Base-by-base conservation (phyloP, 495 filamentous ascomycete genomes). In the Podospora sp. region DNA sequence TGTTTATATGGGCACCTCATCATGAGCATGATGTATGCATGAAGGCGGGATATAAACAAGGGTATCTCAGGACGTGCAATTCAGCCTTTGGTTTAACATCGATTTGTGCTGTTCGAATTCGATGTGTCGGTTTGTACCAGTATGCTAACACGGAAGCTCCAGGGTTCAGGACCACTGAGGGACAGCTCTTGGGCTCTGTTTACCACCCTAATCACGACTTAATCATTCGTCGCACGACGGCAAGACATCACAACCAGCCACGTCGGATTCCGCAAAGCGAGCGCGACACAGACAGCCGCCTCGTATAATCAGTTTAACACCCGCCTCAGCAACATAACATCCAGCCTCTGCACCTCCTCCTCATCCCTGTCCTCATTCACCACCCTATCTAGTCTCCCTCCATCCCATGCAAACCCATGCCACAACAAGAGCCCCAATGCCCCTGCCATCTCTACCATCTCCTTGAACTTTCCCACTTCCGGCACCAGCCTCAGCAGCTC, bases 321-420 rank as follows among this genome's bases (percentile, higher is more conserved):
- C 35, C 2, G 12, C 57, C 26, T 8, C 2, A 51, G 46, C 55
- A 57, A 50, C 40, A 67, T 60, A 18, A 58, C 49, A 29, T 64
- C 66, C 24, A 64, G 25, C 55, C 52, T 26, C 66, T 53, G 60
- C 16, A 68, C 25, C 18, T 68, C 66, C 24, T 60, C 52, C 20
- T 56, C 53, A 46, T 68, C 60, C n/a, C 35, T 35, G 0, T 40
- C 60, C n/a, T 56, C 66, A 8, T 60, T 26, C 25, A 46, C 40
- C 40, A 46, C 40, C 11, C 40, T 12, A 46, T 68, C 61, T 29
- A 68, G 27, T 33, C 16, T n/a, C 22, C 85, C 85, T 26, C 85
- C 80, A 71, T 88, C 86, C 69, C 84, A 88, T 4, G 86, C 86
- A 73, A 84, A 85, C 16, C 87, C 86, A 73, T 83, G 79, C 86